Percentiles rank a stretch among this genome's conserved stretches.
Evolutionary conservation across 371 early-diverging fungal species (phyloP).

Genomic region (Saksenaea oblongispora): DNA sequence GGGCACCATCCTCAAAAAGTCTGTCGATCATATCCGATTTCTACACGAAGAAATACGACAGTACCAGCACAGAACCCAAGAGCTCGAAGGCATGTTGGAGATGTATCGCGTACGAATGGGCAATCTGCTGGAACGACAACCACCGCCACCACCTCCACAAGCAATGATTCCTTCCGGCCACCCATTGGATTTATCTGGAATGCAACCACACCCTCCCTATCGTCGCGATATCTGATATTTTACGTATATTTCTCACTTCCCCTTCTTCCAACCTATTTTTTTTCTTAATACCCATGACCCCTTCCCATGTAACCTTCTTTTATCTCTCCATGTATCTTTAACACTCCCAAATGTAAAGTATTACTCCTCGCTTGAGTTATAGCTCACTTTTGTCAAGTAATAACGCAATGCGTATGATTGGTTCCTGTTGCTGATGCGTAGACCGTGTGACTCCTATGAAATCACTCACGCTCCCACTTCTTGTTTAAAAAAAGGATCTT

Average conservation of each 20-base stretch:
- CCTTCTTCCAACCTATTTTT: neutral
- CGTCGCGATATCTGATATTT: slow-evolving; percentile 11
- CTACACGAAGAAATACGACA: slow-evolving; percentile 59
- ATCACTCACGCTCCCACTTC: neutral
- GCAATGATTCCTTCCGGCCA: slow-evolving; percentile 18
- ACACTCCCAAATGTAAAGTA: neutral
- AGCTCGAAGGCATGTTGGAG: slow-evolving; percentile 58
- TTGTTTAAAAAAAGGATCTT: neutral
- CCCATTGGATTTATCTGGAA: slow-evolving; percentile 33
- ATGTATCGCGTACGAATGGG: slow-evolving; percentile 24
- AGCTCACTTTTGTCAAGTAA: neutral
- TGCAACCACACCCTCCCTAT: slow-evolving; percentile 24
- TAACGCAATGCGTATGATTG: neutral
- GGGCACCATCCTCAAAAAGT: slow-evolving; percentile 79
- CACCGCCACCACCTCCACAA: slow-evolving; percentile 8
- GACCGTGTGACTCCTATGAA: neutral
- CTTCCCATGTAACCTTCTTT: neutral
- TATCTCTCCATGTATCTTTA: neutral
- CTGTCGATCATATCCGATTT: slow-evolving; percentile 85
- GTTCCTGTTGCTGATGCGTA: neutral
- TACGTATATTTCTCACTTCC: neutral
- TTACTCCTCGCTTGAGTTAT: neutral
- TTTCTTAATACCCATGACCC: neutral
- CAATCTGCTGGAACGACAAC: slow-evolving; percentile 8
- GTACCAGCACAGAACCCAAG: slow-evolving; percentile 63